Percentiles rank a stretch among this genome's conserved stretches.
These are phyloP conservation scores for Fraxinus dipetala DNA, from an alignment of 305 asterid genomes.

Conservation along the genomic window DNA sequence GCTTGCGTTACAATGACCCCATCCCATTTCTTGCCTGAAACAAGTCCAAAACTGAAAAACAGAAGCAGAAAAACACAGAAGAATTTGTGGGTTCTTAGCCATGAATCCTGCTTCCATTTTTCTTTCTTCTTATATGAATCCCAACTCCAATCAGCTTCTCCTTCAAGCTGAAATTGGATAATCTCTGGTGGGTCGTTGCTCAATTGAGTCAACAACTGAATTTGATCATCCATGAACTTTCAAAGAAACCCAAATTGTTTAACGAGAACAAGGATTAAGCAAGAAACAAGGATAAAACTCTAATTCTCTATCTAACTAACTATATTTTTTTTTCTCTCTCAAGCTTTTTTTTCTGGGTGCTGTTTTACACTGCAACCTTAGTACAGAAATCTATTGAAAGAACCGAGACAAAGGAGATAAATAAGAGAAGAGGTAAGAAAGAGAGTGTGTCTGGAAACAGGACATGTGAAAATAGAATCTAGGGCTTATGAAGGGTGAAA, in stretches of 20 bases:
- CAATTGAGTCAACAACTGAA: slow-evolving; percentile 17
- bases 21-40: slow-evolving; percentile 38
- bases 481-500: slow-evolving; percentile 16
- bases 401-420: slow-evolving; percentile 10
- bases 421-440: slow-evolving; percentile 23
- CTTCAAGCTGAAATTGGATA: slow-evolving; percentile 5
- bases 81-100: slow-evolving; percentile 8
- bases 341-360: slow-evolving; percentile 13
- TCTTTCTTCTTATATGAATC: slow-evolving; percentile 15
- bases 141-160: slow-evolving; percentile 19
- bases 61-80: slow-evolving; percentile 28
- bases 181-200: slow-evolving; percentile 12
- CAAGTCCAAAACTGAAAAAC: slow-evolving; percentile 21
- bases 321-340: not conserved
- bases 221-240: slow-evolving; percentile 44
- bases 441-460: slow-evolving; percentile 14
- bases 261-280: not conserved
- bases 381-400: slow-evolving; percentile 20
- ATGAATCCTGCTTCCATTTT: slow-evolving; percentile 26
- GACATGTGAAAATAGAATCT: slow-evolving; percentile 34
- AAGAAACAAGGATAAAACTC: not conserved
- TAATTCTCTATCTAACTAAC: not conserved
- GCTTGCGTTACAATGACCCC: slow-evolving; percentile 51
- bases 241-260: not conserved
- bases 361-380: not conserved